These are phyloP conservation scores for Monosporascus sp. DNA, from an alignment of 2,329 filamentous ascomycete genomes.

Conservation along the genomic window DNA sequence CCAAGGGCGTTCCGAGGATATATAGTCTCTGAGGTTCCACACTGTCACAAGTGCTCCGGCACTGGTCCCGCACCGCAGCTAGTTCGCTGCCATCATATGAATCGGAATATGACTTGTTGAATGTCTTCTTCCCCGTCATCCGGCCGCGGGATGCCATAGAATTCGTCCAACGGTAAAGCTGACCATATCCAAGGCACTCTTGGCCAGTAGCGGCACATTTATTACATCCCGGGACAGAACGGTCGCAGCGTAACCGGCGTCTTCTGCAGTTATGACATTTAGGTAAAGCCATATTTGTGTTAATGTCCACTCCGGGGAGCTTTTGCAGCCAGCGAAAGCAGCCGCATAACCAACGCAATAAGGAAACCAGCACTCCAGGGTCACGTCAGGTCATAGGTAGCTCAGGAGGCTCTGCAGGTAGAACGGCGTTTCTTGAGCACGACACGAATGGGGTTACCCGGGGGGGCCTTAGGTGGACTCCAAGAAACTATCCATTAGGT, in stretches of 20 bases:
- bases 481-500: no score
- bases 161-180: constrained; percentile 55
- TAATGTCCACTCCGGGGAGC: neutral
- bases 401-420: no score
- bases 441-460: no score
- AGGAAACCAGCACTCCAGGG: no score
- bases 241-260: constrained; percentile 56
- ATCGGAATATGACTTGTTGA: neutral
- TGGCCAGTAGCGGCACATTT: constrained; percentile 53
- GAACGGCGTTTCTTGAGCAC: no score
- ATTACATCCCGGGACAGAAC: constrained; percentile 52
- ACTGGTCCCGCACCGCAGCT: neutral
- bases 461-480: no score
- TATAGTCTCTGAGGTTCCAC: neutral
- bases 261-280: constrained; percentile 57
- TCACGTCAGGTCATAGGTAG: no score
- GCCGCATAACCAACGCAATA: no score
- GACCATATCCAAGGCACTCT: constrained; percentile 58
- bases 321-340: no score
- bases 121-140: constrained; percentile 23
- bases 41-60: neutral
- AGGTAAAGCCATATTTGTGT: neutral
- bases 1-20: constrained; percentile 26
- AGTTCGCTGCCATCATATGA: constrained; percentile 1
- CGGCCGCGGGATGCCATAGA: constrained; percentile 46